Evolutionary conservation across 805 yeast species (phyloP), one percentile per base, ranked within the genome.

Genomic region (Candida pseudofarinosa): DNA sequence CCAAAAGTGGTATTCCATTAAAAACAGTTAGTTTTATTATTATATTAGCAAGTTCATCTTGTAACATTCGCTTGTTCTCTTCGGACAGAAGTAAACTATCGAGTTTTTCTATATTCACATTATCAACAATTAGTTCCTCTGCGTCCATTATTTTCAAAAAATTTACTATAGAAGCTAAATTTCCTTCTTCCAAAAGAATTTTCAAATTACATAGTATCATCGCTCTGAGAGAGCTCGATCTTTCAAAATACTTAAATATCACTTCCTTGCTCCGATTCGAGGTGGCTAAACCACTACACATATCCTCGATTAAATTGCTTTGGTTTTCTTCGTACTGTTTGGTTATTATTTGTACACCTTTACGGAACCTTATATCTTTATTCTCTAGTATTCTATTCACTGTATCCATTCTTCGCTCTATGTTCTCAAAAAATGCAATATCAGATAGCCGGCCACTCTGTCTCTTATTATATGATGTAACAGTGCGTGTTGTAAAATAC

Each of bases 1-100:
- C 63, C 6, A 59, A 39, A 8, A 60, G 32, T 12, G 50, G 50
- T 6, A 60, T 63, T 3, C 65, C 65, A 10, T 48, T 43, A 3
- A 41, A 14, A 3, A 46, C 43, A 2, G 62, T 44, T 35, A 51
- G 58, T 2, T 33, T 31, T 1, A 59, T 43, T 7, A 62, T 20
- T 18, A 48, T 19, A 28, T 49, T 52, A 16, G 45, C 56, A 8
- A 41, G 39, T 2, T 28, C 26, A 26, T 41, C 14, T 14, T 32
- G 39, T 16, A 23, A 13, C 16, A 34, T 19, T 4, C 10, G 1
- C 19, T 34, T 13, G 16, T 33, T 20, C 13, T 3, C 16, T 14
- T 23, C 33, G 15, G 31, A 7, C 28, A 33, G 33, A 6, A 15
- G 8, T 38, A 19, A 19, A 8, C 31, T 12, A 13, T 19, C 30